Percentiles rank a stretch among this genome's conserved stretches.
These are phyloP conservation scores for Eimeria brunetti DNA, from an alignment of 169 alveolate species.

Conservation along the genomic window DNA sequence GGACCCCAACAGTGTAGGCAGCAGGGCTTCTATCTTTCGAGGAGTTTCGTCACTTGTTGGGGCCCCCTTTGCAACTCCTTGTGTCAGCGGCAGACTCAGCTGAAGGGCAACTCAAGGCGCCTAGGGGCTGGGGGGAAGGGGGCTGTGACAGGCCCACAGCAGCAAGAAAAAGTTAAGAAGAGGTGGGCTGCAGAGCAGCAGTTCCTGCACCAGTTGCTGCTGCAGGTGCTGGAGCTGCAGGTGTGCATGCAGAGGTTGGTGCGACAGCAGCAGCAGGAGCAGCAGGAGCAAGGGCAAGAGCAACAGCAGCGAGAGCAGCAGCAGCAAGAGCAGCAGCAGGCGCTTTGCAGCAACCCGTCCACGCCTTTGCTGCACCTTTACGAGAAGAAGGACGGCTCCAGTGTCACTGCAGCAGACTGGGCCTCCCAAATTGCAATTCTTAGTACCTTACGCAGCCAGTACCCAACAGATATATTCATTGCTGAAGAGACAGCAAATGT, in stretches of 20 bases:
- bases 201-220: slow-evolving; percentile 34
- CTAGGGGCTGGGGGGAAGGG: background rate
- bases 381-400: slow-evolving; percentile 36
- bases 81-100: background rate
- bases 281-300: slow-evolving; percentile 5
- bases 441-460: background rate
- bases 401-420: slow-evolving; percentile 45
- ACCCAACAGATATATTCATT: slow-evolving; percentile 2
- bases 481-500: slow-evolving; percentile 37
- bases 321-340: background rate
- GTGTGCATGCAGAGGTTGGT: slow-evolving; percentile 54
- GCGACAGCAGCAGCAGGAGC: slow-evolving; percentile 37
- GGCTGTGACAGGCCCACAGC: too few species aligned
- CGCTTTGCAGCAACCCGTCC: background rate
- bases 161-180: background rate
- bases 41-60: background rate
- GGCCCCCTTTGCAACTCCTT: background rate
- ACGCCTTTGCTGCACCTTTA: slow-evolving; percentile 28
- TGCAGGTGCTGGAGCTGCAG: slow-evolving; percentile 34
- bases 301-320: slow-evolving; percentile 6
- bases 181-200: slow-evolving; percentile 34
- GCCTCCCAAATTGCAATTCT: slow-evolving; percentile 3
- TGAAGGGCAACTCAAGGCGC: background rate
- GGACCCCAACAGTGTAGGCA: background rate
- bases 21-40: too few species aligned